Evolutionary conservation across 495 filamentous ascomycete species (phyloP), one percentile per base, ranked within the genome.

Genomic region (Penicillium taxi): DNA sequence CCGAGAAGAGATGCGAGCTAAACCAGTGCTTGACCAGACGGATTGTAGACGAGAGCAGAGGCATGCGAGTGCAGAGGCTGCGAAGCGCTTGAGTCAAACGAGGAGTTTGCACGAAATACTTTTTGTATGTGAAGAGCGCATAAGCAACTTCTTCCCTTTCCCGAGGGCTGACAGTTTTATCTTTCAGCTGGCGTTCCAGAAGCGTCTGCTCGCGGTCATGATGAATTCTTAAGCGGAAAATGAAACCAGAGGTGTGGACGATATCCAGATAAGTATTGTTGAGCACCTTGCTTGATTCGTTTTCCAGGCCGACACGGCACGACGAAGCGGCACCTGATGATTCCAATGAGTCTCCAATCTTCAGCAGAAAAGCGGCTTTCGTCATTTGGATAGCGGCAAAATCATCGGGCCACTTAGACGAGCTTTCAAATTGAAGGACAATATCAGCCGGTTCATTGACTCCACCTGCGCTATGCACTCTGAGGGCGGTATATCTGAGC

Each of bases 1-100:
- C 68, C 0, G 73, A 70, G 14, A 98, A 76, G 26, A 91, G 78
- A 47, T 98, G 91, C 1, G 72, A 71, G 45, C 75, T 74, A 52
- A 95, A 91, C 91, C 91, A 98, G 45, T 77, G 69, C 59, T 96
- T 96, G 23, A 85, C 64, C 4, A 96, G 70, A n/a, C 90, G 82
- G 37, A 95, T 82, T 3, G 86, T 84, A 1, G 84, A 77, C 11
- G 87, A 91, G 24, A 98, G 59, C 5, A 84, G 65, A 2, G 87
- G 84, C 45, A 86, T 83, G 16, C 86, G 76, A 5, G 84, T 94
- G 52, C 79, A 86, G 28, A 86, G 72, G 9, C 78, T 83, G 32
- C 79, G 69, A 14, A 98, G 70, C 13, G 78, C 78, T 52, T 91
- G 85, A 6, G 82, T 87, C 48, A 94, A 79, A 9, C 86, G 74